Conservation (phyloP, 1,284 basidiomycete species). For the Lentinula novae-zelandiae region DNA sequence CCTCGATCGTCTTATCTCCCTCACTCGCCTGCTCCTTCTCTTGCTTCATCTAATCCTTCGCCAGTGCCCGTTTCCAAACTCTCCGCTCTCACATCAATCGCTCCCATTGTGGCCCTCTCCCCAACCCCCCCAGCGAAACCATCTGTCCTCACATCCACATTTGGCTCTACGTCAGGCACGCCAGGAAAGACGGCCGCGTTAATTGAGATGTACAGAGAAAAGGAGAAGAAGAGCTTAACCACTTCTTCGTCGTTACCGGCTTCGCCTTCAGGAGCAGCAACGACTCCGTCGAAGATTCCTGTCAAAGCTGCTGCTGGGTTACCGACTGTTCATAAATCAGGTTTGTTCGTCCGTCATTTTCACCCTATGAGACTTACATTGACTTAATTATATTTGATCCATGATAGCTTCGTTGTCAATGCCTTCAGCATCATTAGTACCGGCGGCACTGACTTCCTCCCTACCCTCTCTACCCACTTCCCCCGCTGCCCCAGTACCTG, state of each 20-base stretch:
- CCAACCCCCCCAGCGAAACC: not conserved
- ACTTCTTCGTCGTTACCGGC: not conserved
- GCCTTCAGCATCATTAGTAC: not conserved
- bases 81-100: not conserved
- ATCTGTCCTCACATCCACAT: not conserved
- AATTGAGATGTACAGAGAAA: slow-evolving; percentile 80
- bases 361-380: not conserved
- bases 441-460: slow-evolving; percentile 13
- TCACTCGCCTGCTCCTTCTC: not conserved
- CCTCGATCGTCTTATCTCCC: not conserved
- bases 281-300: slow-evolving; percentile 1
- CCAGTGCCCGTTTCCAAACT: not conserved
- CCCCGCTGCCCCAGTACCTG: slow-evolving; percentile 1
- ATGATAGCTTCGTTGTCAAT: not conserved
- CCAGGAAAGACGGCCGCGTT: slow-evolving; percentile 66
- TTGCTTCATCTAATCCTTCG: no score
- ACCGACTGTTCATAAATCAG: not conserved
- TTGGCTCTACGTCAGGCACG: not conserved
- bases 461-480: slow-evolving; percentile 5
- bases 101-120: not conserved
- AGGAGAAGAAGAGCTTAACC: slow-evolving; percentile 36
- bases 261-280: not conserved
- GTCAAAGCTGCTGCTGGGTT: not conserved
- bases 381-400: not conserved
- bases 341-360: slow-evolving; percentile 13